Conservation (phyloP, 805 yeast species). For the Lachancea dasiensis region DNA sequence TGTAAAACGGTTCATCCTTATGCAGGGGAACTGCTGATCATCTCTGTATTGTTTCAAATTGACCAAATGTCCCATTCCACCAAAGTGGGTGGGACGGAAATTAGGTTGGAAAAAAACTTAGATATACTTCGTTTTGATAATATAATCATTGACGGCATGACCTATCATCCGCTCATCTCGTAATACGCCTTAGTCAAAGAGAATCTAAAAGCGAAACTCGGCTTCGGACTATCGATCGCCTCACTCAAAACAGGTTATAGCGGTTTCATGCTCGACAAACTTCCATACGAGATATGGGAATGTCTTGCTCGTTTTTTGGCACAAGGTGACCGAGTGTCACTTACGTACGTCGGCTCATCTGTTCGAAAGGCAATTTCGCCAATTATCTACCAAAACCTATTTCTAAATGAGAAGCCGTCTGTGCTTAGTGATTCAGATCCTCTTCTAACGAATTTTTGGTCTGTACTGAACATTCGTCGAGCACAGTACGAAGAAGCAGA, state of each 20-base stretch:
- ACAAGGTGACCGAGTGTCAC: conserved; percentile 25
- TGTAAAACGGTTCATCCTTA: conserved; percentile 99
- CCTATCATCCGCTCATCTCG: too few relatives aligned
- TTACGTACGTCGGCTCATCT: conserved; percentile 22
- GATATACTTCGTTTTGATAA: too few relatives aligned
- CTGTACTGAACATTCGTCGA: conserved; percentile 18
- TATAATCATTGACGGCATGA: too few relatives aligned
- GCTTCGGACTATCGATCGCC: too few relatives aligned
- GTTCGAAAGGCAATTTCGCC: conserved; percentile 15
- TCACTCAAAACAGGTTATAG: too few relatives aligned
- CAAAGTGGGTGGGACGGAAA: conserved; percentile 7
- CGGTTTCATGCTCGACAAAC: conserved; percentile 25
- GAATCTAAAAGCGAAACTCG: too few relatives aligned
- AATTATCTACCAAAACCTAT: conserved; percentile 22
- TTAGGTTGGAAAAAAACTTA: background rate
- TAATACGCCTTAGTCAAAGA: too few relatives aligned
- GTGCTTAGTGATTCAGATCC: conserved; percentile 23
- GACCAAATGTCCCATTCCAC: conserved; percentile 91
- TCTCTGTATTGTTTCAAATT: conserved; percentile 99
- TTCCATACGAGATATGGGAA: conserved; percentile 22
- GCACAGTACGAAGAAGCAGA: conserved; percentile 7
- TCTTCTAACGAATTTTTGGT: conserved; percentile 25
- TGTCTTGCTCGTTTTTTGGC: conserved; percentile 14
- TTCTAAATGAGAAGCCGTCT: conserved; percentile 23
- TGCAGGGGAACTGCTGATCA: conserved; percentile 99